These are phyloP conservation scores for Stenogyne calaminthoides DNA, from an alignment of 305 asterid species.

Conservation along the genomic window DNA sequence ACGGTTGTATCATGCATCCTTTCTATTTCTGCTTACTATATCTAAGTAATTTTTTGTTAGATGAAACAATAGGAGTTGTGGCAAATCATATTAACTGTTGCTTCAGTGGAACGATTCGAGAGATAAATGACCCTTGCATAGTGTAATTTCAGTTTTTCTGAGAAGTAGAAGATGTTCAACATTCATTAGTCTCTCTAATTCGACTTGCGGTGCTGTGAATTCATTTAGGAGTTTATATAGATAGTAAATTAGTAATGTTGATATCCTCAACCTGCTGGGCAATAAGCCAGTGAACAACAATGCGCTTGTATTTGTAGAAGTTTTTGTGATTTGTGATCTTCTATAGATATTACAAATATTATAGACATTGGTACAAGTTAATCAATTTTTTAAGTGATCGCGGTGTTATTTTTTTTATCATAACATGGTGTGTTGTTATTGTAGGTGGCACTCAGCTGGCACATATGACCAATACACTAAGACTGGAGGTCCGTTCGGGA, in stretches of 20 bases:
- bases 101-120: not conserved
- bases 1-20: not conserved
- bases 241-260: not conserved
- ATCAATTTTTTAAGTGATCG: not conserved
- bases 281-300: not conserved
- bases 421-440: slow-evolving; percentile 18
- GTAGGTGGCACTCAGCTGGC: slow-evolving; percentile 90
- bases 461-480: slow-evolving; percentile 58
- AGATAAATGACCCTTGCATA: not conserved
- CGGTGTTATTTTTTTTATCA: not conserved
- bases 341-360: not conserved
- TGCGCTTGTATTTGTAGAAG: not conserved
- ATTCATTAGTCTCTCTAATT: not conserved
- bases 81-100: not conserved
- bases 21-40: not conserved
- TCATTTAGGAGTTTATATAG: not conserved
- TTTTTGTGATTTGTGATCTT: not conserved
- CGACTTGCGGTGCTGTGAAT: not conserved
- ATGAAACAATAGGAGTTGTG: not conserved
- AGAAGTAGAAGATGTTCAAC: not conserved
- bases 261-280: not conserved
- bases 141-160: not conserved
- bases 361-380: not conserved
- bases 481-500: slow-evolving; percentile 91
- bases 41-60: not conserved